Base-by-base conservation (phyloP, 169 alveolate species). In the Cryptosporidium andersoni region DNA sequence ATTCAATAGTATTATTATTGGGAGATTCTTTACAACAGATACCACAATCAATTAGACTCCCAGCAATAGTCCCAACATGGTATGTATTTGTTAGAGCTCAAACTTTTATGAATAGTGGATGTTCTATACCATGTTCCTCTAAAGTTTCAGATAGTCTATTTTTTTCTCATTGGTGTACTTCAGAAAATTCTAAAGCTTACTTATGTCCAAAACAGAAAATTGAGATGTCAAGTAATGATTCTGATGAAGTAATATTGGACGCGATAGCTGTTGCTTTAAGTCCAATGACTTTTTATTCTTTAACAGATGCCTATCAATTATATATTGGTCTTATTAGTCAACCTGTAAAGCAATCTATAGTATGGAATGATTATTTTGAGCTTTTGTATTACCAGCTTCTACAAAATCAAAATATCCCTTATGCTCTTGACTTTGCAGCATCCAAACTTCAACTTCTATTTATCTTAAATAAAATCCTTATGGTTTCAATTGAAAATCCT, bases 71-170 rank as follows among this genome's bases (percentile, higher is more conserved):
- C 9, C 49, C 55, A 11, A 55, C 55, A 6, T 74, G 85, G 85
- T 74, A 74, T 43, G 42, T 74, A n/a, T 74, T 43, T 47, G 55
- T 74, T 51, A 74, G 85, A 45, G 85, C 85, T 4, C 85, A 74
- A 43, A 74, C 85, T 14, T 74, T 64, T 43, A 58, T 68, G 14
- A 74, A 74, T 58, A 74, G 85, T 60, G 85, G 85, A 14, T 74
- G 85, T 25, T 58, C 64, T 34, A 58, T 74, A 25, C 85, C 68
- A 16, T 74, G 85, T 45, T 11, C 34, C 16, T 34, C 85, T 12
- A 34, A 58, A 2, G 25, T 74, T 7, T 40, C 55, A 45, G 55
- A 53, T 12, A 1, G 40, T 5, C 43, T 60, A 42, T 74, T 74
- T 39, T 74, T 40, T 16, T 56, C 85, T 3, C 85, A 74, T 45